Base-by-base conservation (phyloP, 257 asterid genomes). In the Fraxinus pennsylvanica region DNA sequence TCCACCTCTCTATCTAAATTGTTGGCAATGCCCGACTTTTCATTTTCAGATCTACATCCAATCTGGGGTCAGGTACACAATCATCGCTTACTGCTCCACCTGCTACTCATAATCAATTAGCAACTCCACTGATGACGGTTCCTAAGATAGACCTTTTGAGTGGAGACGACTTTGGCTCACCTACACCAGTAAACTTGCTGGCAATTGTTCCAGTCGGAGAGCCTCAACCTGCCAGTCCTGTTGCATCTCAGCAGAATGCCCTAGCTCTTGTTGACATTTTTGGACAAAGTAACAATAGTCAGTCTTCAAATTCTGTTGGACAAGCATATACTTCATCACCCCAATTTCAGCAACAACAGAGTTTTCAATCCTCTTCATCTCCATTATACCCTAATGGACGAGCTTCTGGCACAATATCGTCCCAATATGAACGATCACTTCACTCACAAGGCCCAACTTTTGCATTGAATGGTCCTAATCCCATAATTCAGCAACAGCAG, bases 201-300 rank as follows among this genome's bases (percentile, higher is more conserved):
- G 98, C 98, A 65, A 87, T 93, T 78, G 99, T 93, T 83, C 97
- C 99, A 32, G 90, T 92, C 30, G 91, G 92, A 78, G 92, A 85
- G 82, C 91, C 93, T 76, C 97, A 91, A 85, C 92, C 94, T 57
- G 85, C 83, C 25, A 89, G 89, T 78, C 92, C 93, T 6, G 85
- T 81, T 61, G 81, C 89, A 45, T 88, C 96, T 82, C 92, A 93
- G 74, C 92, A 92, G 80, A 93, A 96, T 66, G 94, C 98, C 71
- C 97, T 96, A 43, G 97, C 92, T 75, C 98, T 96, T 63, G 94
- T 93, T 75, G 99, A 93, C 88, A 85, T 94, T 91, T 93, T 92
- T 86, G 78, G 94, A 70, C 87, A 74, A 73, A 88, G 81, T 81
- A 84, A 67, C 83, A 77, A 73, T 78, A 78, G 84, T 73, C 94